A percentile compares a stretch with the other conserved stretches of the same genome.
These are phyloP conservation scores for Saksenaea vasiformis DNA, from an alignment of 371 early-diverging fungal genomes.

Conservation along the genomic window DNA sequence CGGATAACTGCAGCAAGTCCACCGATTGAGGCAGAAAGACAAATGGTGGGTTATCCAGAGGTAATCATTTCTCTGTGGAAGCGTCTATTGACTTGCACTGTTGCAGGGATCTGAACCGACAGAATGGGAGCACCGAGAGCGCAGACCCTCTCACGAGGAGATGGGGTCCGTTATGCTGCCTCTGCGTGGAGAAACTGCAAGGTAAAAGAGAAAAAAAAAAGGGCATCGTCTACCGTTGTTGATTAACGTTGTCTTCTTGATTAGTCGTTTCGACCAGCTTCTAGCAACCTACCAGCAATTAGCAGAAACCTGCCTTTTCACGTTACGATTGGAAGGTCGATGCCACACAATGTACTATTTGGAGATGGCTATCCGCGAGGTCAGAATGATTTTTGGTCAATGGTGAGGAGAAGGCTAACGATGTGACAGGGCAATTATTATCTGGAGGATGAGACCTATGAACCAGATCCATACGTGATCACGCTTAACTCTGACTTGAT, in stretches of 20 bases:
- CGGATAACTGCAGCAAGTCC: slow-evolving; percentile 15
- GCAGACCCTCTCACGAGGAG: slow-evolving; percentile 8
- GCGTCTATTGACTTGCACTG: background rate
- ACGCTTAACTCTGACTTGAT: slow-evolving; percentile 79
- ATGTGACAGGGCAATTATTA: slow-evolving; percentile 64
- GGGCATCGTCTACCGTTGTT: too few relatives aligned
- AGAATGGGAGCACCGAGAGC: slow-evolving; percentile 16
- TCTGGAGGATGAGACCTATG: slow-evolving; percentile 70
- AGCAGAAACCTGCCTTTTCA: slow-evolving; percentile 79
- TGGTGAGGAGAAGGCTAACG: background rate
- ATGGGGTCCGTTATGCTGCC: slow-evolving; percentile 25
- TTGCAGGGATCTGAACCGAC: slow-evolving; percentile 11
- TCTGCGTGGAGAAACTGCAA: slow-evolving; percentile 41
- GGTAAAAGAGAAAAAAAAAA: slow-evolving; percentile 16
- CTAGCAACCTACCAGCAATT: slow-evolving; percentile 68
- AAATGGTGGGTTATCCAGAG: background rate
- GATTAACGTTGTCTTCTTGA: background rate
- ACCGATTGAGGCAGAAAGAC: slow-evolving; percentile 19
- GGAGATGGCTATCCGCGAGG: slow-evolving; percentile 91
- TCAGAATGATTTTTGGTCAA: slow-evolving; percentile 28
- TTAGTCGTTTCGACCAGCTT: slow-evolving; percentile 55
- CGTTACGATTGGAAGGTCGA: slow-evolving; percentile 81
- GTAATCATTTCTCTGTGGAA: background rate
- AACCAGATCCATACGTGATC: slow-evolving; percentile 88
- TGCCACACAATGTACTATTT: slow-evolving; percentile 88